phyloP scores from a whole-genome alignment of 257 asterid species.

The Solanum phureja region DNA sequence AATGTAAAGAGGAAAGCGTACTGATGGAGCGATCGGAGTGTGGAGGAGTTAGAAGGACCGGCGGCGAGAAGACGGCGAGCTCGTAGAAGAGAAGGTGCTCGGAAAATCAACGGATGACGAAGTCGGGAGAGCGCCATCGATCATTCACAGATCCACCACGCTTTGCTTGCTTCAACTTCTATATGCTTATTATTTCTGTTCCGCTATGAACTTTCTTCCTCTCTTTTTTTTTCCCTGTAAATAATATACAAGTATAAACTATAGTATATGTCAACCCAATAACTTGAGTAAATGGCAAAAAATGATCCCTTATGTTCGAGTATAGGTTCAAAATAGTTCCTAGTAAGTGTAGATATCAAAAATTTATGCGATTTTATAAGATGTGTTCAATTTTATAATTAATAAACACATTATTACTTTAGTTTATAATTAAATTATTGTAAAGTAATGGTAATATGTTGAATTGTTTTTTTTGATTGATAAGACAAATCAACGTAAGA shows the following conservation, averaged over 20 bases:
- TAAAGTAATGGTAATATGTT: fast-evolving
- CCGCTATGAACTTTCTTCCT: neutral
- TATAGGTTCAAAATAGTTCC: neutral
- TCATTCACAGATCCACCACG: conserved; percentile 21
- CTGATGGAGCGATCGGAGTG: conserved; percentile 40
- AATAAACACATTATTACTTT: neutral
- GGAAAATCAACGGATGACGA: conserved; percentile 66
- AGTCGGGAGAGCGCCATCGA: conserved; percentile 93
- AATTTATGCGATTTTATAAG: too few relatives aligned
- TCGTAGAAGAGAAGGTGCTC: conserved; percentile 62
- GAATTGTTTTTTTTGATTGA: fast-evolving
- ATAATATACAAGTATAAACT: neutral
- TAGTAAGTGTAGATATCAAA: too few relatives aligned
- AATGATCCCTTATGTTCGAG: neutral
- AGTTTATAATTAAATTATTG: neutral
- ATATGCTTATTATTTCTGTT: neutral
- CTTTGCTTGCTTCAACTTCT: conserved; percentile 9
- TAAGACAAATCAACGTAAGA: too few relatives aligned
- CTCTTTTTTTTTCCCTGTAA: neutral
- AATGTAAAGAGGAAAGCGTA: conserved; percentile 5
- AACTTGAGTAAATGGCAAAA: neutral
- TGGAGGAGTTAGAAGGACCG: conserved; percentile 1
- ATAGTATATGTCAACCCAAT: neutral
- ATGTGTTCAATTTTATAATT: neutral
- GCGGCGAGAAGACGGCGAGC: conserved; percentile 53